Evolutionary conservation across 1,139 yeast species (phyloP).

Genomic region (Chernovozyma aurita): DNA sequence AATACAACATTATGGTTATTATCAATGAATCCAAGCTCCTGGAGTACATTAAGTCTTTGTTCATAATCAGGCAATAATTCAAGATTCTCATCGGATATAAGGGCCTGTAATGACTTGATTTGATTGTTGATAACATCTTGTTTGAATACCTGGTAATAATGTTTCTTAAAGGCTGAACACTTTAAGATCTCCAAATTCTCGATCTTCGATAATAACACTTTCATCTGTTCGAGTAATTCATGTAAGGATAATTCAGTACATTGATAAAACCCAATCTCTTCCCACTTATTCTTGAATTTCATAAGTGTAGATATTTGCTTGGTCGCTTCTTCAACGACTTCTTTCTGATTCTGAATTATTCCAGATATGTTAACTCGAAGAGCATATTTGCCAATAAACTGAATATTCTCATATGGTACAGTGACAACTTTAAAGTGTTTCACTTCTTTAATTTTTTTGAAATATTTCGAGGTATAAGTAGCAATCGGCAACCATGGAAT

Average conservation of each 20-base stretch:
- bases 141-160: constrained; percentile 45
- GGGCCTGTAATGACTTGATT: constrained; percentile 52
- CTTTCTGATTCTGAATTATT: constrained; percentile 40
- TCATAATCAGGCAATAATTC: constrained; percentile 92
- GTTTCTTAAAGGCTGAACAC: constrained; percentile 42
- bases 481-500: constrained; percentile 51
- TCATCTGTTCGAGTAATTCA: constrained; percentile 47
- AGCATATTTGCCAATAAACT: constrained; percentile 45
- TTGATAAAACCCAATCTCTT: constrained; percentile 39
- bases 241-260: constrained; percentile 49
- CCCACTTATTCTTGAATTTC: constrained; percentile 41
- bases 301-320: constrained; percentile 37
- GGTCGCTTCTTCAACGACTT: constrained; percentile 38
- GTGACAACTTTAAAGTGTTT: constrained; percentile 31
- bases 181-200: constrained; percentile 20
- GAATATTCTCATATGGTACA: constrained; percentile 46
- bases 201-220: constrained; percentile 34
- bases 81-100: constrained; percentile 81
- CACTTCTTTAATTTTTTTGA: constrained; percentile 20
- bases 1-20: constrained; percentile 68
- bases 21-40: constrained; percentile 74
- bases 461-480: constrained; percentile 20
- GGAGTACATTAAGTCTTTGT: constrained; percentile 75
- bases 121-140: constrained; percentile 44
- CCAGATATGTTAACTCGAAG: constrained; percentile 39